Evolutionary conservation across 495 filamentous ascomycete species (phyloP), one percentile per base, ranked within the genome.

Genomic region (Apodospora peruviana): DNA sequence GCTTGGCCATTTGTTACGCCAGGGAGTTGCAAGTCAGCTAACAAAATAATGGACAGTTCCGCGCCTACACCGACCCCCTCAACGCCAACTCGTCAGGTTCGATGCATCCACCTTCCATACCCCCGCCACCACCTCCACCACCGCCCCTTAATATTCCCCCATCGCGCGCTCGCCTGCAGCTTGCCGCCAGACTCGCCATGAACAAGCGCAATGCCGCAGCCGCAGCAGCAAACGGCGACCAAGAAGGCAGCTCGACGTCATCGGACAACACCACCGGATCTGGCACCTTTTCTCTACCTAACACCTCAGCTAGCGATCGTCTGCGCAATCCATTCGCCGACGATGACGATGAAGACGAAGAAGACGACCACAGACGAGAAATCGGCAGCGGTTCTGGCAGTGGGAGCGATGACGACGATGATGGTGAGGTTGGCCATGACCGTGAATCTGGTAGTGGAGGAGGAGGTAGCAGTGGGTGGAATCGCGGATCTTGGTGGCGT

Each of bases 111-210:
- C 75, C 74, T 2, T 73, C 73, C 16, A 67, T 75, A 40, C 70
- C 76, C 17, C 68, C 76, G 14, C 69, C 73, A 0, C 74, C 77
- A 0, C 76, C 78, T 8, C 75, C 79, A 0, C 84, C 84, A 1
- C 80, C 84, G 4, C 84, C 84, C 4, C 75, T 87, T 29, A 89
- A 90, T 58, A 79, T 90, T 19, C 84, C 86, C 9, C 90, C 90
- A 2, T 91, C 88, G 2, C 80, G 90, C n/a, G 90, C 90, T 17
- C 82, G 90, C 16, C 77, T 88, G 17, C 90, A 94, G 65, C 75
- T 96, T 16, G 89, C 88, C 23, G 86, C 84, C 23, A 82, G 88
- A 18, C 80, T 96, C 1, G 90, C 90, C 12, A 77, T 86, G 57
- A 87, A 90, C 52, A 85, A 85, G 55, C 82, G 85, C 52, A 83